Percentiles rank a stretch among this genome's conserved stretches.
phyloP scores from a whole-genome alignment of 1,139 yeast species.

The Debaryomyces robertsiae region DNA sequence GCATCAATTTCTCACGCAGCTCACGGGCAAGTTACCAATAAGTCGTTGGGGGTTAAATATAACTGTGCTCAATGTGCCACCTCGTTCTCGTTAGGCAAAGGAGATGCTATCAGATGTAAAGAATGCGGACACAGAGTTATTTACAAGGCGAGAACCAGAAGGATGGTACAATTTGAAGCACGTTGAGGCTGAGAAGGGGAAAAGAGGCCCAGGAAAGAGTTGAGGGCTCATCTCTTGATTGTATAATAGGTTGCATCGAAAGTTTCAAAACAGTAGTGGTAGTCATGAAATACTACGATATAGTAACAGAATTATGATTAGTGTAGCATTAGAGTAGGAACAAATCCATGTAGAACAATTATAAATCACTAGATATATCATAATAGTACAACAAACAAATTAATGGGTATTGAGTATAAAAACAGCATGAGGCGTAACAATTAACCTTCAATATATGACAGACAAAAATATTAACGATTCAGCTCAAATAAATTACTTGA shows the following conservation, averaged over 20 bases:
- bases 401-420: constrained; percentile 3
- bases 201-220: background rate
- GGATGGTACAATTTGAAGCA: constrained; percentile 75
- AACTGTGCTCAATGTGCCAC: constrained; percentile 97
- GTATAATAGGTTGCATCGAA: constrained; percentile 9
- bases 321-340: background rate
- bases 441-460: background rate
- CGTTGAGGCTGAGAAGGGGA: constrained; percentile 27
- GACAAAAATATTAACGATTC: constrained; percentile 1
- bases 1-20: constrained; percentile 68
- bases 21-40: constrained; percentile 61
- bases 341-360: constrained; percentile 3
- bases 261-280: constrained; percentile 2
- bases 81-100: constrained; percentile 82
- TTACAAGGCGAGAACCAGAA: constrained; percentile 94
- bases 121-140: constrained; percentile 98
- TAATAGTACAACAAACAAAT: constrained; percentile 6
- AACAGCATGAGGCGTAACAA: background rate
- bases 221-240: constrained; percentile 1
- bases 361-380: constrained; percentile 2
- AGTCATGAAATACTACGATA: constrained; percentile 4
- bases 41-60: constrained; percentile 82
- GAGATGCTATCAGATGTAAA: constrained; percentile 97
- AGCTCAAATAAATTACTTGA: constrained; percentile 23
- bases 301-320: background rate